phyloP scores from a whole-genome alignment of 768 basidiomycete species.

The Asterophora parasitica region DNA sequence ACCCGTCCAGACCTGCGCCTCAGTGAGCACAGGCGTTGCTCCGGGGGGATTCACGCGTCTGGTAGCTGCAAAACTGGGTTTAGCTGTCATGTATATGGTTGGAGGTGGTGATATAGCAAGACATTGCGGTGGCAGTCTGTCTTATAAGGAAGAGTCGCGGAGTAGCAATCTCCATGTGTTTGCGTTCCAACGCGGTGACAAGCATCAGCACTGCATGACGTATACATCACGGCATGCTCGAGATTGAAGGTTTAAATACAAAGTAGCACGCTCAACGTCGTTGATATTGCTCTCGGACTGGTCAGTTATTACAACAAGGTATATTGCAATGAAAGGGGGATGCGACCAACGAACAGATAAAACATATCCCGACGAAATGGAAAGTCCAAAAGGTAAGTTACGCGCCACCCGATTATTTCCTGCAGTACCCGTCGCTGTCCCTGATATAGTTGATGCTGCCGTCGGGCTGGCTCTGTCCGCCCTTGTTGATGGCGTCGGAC shows the following conservation, averaged over 20 bases:
- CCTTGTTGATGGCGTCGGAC: slow-evolving; percentile 34
- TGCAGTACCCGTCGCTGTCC: slow-evolving; percentile 40
- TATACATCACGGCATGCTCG: too few species aligned
- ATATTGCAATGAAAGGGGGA: background rate
- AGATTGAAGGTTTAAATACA: too few species aligned
- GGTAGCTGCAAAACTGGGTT: slow-evolving; percentile 21
- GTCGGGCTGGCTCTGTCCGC: slow-evolving; percentile 39
- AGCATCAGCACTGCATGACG: background rate
- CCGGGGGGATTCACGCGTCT: slow-evolving; percentile 23
- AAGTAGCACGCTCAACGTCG: too few species aligned
- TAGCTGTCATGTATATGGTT: background rate
- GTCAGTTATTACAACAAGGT: background rate
- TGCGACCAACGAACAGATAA: background rate
- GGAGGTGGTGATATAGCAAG: background rate
- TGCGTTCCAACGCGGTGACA: background rate
- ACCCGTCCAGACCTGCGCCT: slow-evolving; percentile 25
- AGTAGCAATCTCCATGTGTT: background rate
- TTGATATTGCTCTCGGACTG: too few species aligned
- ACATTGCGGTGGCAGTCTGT: background rate
- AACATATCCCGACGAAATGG: too few species aligned
- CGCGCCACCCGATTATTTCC: slow-evolving; percentile 9
- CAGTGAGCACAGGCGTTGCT: slow-evolving; percentile 19
- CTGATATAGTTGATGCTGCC: slow-evolving; percentile 37
- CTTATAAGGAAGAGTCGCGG: background rate
- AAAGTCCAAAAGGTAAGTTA: background rate